Base-by-base conservation (phyloP, 352 stramenopile genomes). In the Globisporangium carolinianum region DNA sequence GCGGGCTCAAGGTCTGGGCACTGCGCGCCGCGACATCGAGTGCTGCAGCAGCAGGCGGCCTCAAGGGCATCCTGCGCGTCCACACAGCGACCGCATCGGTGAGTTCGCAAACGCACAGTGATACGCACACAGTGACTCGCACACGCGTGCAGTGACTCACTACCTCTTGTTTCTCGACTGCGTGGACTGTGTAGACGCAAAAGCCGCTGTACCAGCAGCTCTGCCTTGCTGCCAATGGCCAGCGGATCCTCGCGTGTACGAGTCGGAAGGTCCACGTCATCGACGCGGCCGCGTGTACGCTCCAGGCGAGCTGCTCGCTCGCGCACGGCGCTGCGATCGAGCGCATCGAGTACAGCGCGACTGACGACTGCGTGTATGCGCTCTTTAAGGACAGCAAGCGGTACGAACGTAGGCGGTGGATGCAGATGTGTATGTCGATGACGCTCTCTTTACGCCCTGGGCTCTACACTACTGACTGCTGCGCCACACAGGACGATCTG, bases 1-100 rank as follows among this genome's bases (percentile, higher is more conserved):
- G 76, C 24, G 73, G 76, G 5, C 60, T 84, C n/a, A 82, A 81
- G 55, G 70, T 80, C 3, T 86, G 76, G 73, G 65, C 64, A 17
- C 49, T 84, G 5, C 69, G 73, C 7, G 58, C 68, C 4, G 45
- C 38, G 35, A 56, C 68, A 5, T 47, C 61, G 17, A 67, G 48
- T 38, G 52, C 60, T 11, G 53, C 63, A 6, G 68, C 65, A 17
- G 60, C 66, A 32, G 55, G 65, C 15, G 68, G 61, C 4, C 66
- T 75, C 43, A 86, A 79, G 53, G 73, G 73, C 6, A 78, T 83
- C 11, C 55, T 82, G n/a, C 75, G 75, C 10, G 45, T 80, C 15
- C 75, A 86, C 45, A 80, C 75, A 50, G 69, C 58, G 55, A 59
- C 61, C 12, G 71, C 54, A 18, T 62, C 66, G 53, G 71, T 79